Percentiles rank a stretch among this genome's conserved stretches.
Evolutionary conservation across 768 basidiomycete genomes (phyloP).

Genomic region (Paxillus ammoniavirescens): DNA sequence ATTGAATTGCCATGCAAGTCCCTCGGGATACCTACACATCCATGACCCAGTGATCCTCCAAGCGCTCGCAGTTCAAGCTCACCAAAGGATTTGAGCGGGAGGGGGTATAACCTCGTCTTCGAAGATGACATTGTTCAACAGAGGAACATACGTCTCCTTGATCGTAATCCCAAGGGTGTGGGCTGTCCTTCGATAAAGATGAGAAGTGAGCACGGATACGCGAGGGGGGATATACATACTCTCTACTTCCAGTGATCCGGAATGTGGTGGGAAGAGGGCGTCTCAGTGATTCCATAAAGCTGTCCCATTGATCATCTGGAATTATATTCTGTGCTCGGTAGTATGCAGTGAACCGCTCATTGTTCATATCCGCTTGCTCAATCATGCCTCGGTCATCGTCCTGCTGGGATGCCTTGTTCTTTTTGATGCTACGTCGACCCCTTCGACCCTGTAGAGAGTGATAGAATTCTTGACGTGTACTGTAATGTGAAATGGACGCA

Average conservation of each 20-base stretch:
- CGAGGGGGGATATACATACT: constrained; percentile 45
- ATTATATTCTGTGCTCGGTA: constrained; percentile 78
- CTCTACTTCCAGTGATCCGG: constrained; percentile 83
- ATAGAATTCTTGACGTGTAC: neutral
- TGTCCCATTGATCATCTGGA: constrained; percentile 75
- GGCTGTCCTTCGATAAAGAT: constrained; percentile 46
- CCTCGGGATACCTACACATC: constrained; percentile 79
- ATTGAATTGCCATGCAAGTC: constrained; percentile 96
- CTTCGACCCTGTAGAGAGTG: constrained; percentile 10
- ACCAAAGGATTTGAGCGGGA: constrained; percentile 88
- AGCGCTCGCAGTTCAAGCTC: constrained; percentile 7
- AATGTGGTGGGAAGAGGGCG: constrained; percentile 90
- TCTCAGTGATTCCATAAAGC: constrained; percentile 62
- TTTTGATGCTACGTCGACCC: constrained; percentile 13
- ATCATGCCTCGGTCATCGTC: constrained; percentile 50
- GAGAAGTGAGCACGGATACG: neutral
- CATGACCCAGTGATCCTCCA: neutral
- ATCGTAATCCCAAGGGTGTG: constrained; percentile 80
- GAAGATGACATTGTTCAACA: constrained; percentile 66
- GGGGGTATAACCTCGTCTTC: constrained; percentile 76
- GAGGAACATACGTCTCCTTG: constrained; percentile 73
- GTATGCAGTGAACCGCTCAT: constrained; percentile 64
- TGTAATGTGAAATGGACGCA: constrained; percentile 5
- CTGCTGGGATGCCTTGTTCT: constrained; percentile 21
- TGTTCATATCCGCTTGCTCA: constrained; percentile 64